A percentile compares a stretch with the other conserved stretches of the same genome.
phyloP scores from a whole-genome alignment of 345 rosid genomes.

The Tarenaya hassleriana region DNA sequence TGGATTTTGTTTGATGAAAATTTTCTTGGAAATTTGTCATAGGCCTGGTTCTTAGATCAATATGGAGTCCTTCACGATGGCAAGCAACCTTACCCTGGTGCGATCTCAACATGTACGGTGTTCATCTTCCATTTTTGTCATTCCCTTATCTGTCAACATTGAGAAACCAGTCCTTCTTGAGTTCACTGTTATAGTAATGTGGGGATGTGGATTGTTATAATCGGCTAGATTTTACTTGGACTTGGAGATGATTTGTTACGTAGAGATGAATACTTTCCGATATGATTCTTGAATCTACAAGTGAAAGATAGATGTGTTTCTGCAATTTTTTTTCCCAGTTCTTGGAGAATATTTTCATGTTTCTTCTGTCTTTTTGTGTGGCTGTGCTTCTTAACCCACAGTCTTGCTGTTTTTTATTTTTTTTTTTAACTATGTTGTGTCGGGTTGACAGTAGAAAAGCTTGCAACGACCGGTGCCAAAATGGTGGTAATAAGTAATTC shows the following conservation, averaged over 20 bases:
- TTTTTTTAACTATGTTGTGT: constrained; percentile 5
- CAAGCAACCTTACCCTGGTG: constrained; percentile 84
- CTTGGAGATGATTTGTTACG: too few species aligned
- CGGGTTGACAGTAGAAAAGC: constrained; percentile 54
- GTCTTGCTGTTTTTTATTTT: not conserved
- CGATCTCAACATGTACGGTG: constrained; percentile 72
- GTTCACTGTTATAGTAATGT: too few species aligned
- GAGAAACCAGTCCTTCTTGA: too few species aligned
- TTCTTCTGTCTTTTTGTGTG: not conserved
- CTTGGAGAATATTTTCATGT: constrained; percentile 11
- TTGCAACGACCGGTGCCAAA: constrained; percentile 64
- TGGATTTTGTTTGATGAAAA: not conserved
- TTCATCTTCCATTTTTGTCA: constrained; percentile 22
- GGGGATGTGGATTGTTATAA: too few species aligned
- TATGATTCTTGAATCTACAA: constrained; percentile 2
- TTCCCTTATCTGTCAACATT: too few species aligned
- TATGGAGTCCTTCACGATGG: constrained; percentile 98
- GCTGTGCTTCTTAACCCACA: not conserved
- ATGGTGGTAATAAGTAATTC: constrained; percentile 89
- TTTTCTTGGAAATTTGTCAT: constrained; percentile 13
- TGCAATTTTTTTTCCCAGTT: not conserved
- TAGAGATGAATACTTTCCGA: too few species aligned
- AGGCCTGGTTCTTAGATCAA: constrained; percentile 98
- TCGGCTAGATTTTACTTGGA: too few species aligned
- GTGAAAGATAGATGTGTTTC: constrained; percentile 2